Conservation (phyloP, 257 asterid genomes). For the Eustoma russellianum region DNA sequence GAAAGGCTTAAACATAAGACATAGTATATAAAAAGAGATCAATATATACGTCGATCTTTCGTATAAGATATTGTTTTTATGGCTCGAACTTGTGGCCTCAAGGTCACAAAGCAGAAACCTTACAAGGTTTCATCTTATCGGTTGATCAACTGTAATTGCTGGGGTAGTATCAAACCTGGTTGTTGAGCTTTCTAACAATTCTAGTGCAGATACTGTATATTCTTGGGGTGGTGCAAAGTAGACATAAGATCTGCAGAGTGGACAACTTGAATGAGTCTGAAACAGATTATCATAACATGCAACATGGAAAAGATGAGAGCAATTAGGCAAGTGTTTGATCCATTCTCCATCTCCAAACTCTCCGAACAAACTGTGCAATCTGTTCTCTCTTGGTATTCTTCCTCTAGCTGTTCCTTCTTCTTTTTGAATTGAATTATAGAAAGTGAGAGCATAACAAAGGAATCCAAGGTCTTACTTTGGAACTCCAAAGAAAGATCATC, state of each 20-base stretch:
- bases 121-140: not conserved
- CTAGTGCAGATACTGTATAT: constrained; percentile 15
- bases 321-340: constrained; percentile 50
- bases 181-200: constrained; percentile 21
- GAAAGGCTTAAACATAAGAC: no score
- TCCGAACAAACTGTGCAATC: constrained; percentile 67
- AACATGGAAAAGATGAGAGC: constrained; percentile 64
- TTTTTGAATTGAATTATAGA: constrained; percentile 53
- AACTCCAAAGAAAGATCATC: constrained; percentile 42
- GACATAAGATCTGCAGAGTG: constrained; percentile 46
- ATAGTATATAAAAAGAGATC: no score
- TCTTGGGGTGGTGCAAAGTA: constrained; percentile 2
- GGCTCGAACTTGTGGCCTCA: no score
- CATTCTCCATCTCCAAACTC: constrained; percentile 63
- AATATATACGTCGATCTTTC: no score
- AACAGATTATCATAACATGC: constrained; percentile 72
- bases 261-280: constrained; percentile 72
- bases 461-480: constrained; percentile 48
- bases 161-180: not conserved
- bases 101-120: no score
- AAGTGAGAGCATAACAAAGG: constrained; percentile 41
- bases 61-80: no score
- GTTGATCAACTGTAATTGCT: not conserved
- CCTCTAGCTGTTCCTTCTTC: constrained; percentile 9
- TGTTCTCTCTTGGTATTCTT: not conserved